Conservation (phyloP, 2,329 filamentous ascomycete genomes). For the Cladosporium sp. region DNA sequence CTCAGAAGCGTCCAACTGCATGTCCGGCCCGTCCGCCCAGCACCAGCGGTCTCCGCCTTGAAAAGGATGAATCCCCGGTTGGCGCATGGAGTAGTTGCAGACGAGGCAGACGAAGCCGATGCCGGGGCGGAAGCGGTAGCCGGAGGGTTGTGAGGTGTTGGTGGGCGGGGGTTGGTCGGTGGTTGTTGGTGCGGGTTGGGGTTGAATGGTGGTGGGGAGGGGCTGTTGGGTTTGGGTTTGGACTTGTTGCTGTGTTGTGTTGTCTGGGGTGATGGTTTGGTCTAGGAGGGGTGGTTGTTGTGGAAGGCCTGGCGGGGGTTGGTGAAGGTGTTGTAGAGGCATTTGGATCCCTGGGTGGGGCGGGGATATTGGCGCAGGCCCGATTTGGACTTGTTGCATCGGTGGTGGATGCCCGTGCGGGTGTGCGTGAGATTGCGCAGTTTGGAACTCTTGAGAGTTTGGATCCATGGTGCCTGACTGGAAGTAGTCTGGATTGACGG, state of each 20-base stretch:
- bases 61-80: constrained; percentile 1
- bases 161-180: neutral
- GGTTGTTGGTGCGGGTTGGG: too few relatives aligned
- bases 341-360: neutral
- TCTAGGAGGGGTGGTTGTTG: neutral
- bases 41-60: neutral
- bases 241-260: neutral
- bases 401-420: neutral
- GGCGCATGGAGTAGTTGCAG: neutral
- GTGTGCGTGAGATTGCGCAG: neutral
- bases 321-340: constrained; percentile 1
- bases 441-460: neutral
- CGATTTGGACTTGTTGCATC: neutral
- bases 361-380: neutral
- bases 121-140: constrained; percentile 3
- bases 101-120: constrained; percentile 4
- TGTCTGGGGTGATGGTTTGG: neutral
- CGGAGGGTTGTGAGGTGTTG: neutral
- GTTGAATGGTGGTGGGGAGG: too few relatives aligned
- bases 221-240: too few relatives aligned
- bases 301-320: constrained; percentile 5
- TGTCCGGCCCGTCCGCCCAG: constrained; percentile 1
- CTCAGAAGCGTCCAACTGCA: neutral
- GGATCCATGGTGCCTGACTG: neutral
- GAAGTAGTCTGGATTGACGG: neutral